Base-by-base conservation (phyloP, 768 basidiomycete species). In the Chalciporus chontae region DNA sequence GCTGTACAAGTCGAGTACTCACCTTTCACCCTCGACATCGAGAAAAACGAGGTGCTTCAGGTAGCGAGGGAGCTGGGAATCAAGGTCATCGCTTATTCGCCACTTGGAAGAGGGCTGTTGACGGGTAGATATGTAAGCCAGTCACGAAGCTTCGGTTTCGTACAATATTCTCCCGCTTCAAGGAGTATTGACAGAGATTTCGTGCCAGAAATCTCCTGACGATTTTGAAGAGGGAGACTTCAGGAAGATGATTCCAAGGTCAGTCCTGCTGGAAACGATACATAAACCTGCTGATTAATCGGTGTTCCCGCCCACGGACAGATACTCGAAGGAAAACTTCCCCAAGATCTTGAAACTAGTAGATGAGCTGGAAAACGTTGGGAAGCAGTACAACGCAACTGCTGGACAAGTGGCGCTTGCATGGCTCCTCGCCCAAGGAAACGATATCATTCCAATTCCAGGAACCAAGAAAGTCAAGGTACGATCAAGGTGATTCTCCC, bases 1-100 rank as follows among this genome's bases (percentile, higher is more conserved):
- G 74, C 75, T 0, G 60, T 80, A 9, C 75, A 80, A 61, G 67
- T 78, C 26, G 77, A 80, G 50, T 80, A 78, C 54, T 77, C 76
- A 0, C 73, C 78, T 1, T 77, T 79, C 56, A 70, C 69, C 3
- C 66, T 79, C 8, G 73, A 75, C 34, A 72, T 78, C 43, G 77
- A 79, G 56, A 69, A 72, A 51, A 70, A 76, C 29, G 66, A 55
- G 2, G 55, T 81, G 1, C 60, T 78, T 32, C 62, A 71, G 23
- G 73, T 77, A 1, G 72, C 71, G 10, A 63, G 77, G 18, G 79
- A 80, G 54, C 65, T 81, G 5, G 77, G 77, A 11, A 69, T 79
- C 32, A 67, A 72, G 39, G 69, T 78, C 18, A 64, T 83, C 8
- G 76, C 77, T 1, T 82, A 80, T 50, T 72, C 74, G 2, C 81